Evolutionary conservation across 1,284 basidiomycete genomes (phyloP), one percentile per base, ranked within the genome.

Genomic region (Ceratobasidium sp.): DNA sequence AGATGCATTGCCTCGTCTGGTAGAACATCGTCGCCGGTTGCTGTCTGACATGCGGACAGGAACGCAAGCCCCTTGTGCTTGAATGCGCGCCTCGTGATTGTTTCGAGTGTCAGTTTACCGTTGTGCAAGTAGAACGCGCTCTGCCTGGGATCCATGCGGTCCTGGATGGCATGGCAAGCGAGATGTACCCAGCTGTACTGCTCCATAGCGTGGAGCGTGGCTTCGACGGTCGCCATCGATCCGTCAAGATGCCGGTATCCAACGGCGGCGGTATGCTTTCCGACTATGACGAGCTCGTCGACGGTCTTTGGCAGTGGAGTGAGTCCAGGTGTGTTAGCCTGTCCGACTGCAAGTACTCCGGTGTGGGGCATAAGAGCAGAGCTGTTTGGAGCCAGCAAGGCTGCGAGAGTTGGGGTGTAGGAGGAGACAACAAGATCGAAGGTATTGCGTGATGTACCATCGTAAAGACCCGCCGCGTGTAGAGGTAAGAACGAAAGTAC

Each of bases 41-140:
- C 64, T 26, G 64, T 67, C 64, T 67, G 42, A n/a, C 64, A 67
- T 23, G 64, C 64, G 23, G 42, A 46, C 3, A 67, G 42, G 20
- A 26, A n/a, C 33, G 33, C 33, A 33, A 33, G 33, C 33, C 33
- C 33, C 33, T 33, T 33, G 33, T 33, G 33, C 33, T 33, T 33
- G 33, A 33, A 33, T 33, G 33, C 33, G 33, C 33, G 33, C 33
- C 4, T 33, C 1, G 33, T 33, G 4, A 33, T 33, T 1, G 33
- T 33, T 4, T 33, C 33, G 4, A 33, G 33, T 4, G 33, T 33
- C 33, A 33, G 33, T 4, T 4, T 4, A 33, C 33, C 33, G 33
- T 33, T 4, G 33, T 33, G 33, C 33, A 33, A 33, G 33, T 33
- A 33, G 33, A 33, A 33, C 4, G 33, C 33, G 33, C 33, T 33